Evolutionary conservation across 164 flowering plant species (phyloP), one percentile per base, ranked within the genome.

Genomic region (Protea cynaroides): DNA sequence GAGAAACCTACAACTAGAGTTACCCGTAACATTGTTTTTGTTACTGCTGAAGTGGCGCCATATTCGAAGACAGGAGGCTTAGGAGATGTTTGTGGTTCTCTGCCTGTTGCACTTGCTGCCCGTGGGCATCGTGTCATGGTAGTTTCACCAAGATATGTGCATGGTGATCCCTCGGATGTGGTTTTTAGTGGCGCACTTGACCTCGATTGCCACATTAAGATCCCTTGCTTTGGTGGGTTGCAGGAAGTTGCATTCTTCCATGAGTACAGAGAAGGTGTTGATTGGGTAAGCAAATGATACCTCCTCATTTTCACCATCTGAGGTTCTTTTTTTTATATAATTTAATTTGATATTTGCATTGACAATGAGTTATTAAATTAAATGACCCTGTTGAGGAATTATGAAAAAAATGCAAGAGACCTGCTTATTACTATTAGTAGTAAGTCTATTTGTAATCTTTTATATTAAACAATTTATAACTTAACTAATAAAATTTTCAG

Each of bases 51-150:
- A 73, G 97, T 95, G 24, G 85, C 89, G 36, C 98, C 98, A 17
- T 90, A 89, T 78, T 90, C 97, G 29, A 94, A 94, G 78, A 94
- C 97, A 21, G 98, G 98, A 25, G 97, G 98, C 57, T 67, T 94
- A 57, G 97, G 90, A 76, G 98, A 94, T 84, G 98, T 94, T 63
- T 89, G 96, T 87, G 97, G 96, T 61, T 90, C 98, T 72, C 75
- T 94, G 72, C 98, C 98, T 37, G 75, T 87, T 67, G 84, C 95
- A 15, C 78, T 94, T 46, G 97, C 96, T 67, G 74, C 66, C 2
- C 89, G 88, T 36, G 95, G 96, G 24, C 98, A 90, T 58, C 87
- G 96, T 51, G 98, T 93, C 13, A 93, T 93, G 98, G 98, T 93
- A 64, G 82, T 94, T 46, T 77, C 93, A 65, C 98, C 98, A 40